Evolutionary conservation across 768 basidiomycete species (phyloP).

Genomic region (Termitomyces sp.): DNA sequence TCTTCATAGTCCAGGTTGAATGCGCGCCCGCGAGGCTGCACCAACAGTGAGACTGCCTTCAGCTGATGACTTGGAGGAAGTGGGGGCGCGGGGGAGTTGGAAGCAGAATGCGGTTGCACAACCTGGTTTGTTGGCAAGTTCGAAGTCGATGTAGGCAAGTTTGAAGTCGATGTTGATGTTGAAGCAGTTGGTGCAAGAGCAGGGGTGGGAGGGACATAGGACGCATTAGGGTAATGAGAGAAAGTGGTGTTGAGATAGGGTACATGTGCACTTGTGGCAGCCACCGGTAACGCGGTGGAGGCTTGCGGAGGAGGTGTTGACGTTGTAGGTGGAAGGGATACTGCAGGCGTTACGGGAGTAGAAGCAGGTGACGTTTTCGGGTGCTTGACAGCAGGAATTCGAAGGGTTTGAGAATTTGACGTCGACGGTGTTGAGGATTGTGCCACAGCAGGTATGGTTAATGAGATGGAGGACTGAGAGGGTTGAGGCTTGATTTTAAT

Average conservation of each 20-base stretch:
- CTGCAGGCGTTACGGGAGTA: constrained; percentile 12
- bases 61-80: constrained; percentile 39
- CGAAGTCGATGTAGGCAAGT: constrained; percentile 16
- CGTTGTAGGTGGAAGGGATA: constrained; percentile 17
- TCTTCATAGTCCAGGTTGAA: constrained; percentile 59
- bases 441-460: constrained; percentile 10
- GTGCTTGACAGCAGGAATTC: constrained; percentile 27
- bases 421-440: constrained; percentile 9
- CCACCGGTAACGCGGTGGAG: constrained; percentile 16
- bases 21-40: constrained; percentile 54
- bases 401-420: constrained; percentile 24
- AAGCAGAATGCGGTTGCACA: constrained; percentile 22
- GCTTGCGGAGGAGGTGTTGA: constrained; percentile 17
- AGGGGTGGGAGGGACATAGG: constrained; percentile 35
- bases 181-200: constrained; percentile 15
- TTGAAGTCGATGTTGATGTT: constrained; percentile 17
- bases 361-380: constrained; percentile 12
- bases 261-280: constrained; percentile 26
- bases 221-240: constrained; percentile 51
- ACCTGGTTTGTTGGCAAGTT: constrained; percentile 19
- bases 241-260: constrained; percentile 28
- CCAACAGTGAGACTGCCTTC: constrained; percentile 44
- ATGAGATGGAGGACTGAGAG: constrained; percentile 23
- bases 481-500: constrained; percentile 65
- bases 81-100: constrained; percentile 33